phyloP scores from a whole-genome alignment of 2,329 filamentous ascomycete species.

The Aureobasidium pullulans region DNA sequence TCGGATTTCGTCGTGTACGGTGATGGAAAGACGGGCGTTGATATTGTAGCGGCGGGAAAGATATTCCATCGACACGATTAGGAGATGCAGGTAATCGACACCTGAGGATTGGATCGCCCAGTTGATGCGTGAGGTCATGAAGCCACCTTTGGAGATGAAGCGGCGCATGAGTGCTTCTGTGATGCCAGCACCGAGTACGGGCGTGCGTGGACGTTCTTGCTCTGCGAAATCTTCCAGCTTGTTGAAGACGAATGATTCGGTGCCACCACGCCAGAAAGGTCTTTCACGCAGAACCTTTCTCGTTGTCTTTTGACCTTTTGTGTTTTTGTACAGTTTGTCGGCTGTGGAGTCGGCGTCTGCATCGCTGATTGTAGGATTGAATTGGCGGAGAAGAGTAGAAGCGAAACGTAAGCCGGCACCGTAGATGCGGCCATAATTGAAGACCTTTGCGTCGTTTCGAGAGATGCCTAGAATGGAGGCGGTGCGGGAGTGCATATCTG shows the following conservation, averaged over 20 bases:
- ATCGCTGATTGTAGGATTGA: slow-evolving; percentile 80
- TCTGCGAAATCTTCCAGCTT: slow-evolving; percentile 96
- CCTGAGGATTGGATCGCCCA: slow-evolving; percentile 98
- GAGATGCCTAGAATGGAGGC: slow-evolving; percentile 89
- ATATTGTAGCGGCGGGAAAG: slow-evolving; percentile 79
- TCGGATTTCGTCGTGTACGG: slow-evolving; percentile 94
- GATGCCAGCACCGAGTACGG: slow-evolving; percentile 88
- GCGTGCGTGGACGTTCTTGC: slow-evolving; percentile 82
- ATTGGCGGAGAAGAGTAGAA: slow-evolving; percentile 79
- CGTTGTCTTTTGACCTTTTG: slow-evolving; percentile 81
- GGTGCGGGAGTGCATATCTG: slow-evolving; percentile 89
- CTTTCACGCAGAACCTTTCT: slow-evolving; percentile 64
- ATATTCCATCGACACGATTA: slow-evolving; percentile 93
- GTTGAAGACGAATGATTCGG: slow-evolving; percentile 97
- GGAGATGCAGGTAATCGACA: slow-evolving; percentile 90
- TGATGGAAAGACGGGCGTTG: slow-evolving; percentile 77
- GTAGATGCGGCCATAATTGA: slow-evolving; percentile 98
- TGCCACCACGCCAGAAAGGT: slow-evolving; percentile 90
- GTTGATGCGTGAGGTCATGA: slow-evolving; percentile 94
- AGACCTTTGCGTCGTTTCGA: slow-evolving; percentile 90
- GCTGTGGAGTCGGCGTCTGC: slow-evolving; percentile 69
- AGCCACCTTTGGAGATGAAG: slow-evolving; percentile 80
- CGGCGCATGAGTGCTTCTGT: slow-evolving; percentile 89
- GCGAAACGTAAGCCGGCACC: slow-evolving; percentile 96
- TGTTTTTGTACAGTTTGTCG: slow-evolving; percentile 73